phyloP scores from a whole-genome alignment of 306 rosid species.

The Malus orientalis region DNA sequence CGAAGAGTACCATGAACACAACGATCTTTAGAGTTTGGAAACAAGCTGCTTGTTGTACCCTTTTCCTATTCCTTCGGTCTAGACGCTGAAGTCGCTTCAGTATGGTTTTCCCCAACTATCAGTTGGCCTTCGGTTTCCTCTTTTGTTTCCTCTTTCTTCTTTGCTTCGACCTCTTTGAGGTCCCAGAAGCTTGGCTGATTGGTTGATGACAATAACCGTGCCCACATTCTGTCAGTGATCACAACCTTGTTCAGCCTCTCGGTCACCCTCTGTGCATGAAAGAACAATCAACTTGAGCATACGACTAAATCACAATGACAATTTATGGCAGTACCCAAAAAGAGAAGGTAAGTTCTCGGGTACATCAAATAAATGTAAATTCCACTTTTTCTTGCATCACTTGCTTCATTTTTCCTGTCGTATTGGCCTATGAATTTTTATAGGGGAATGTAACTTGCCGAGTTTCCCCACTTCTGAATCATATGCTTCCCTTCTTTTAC shows the following conservation, averaged over 20 bases:
- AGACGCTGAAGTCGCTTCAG: not conserved
- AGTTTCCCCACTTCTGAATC: not conserved
- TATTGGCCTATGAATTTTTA: not conserved
- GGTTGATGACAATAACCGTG: slow-evolving; percentile 55
- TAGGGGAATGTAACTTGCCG: too few species aligned
- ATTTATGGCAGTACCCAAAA: not conserved
- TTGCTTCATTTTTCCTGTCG: not conserved
- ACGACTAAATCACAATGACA: not conserved
- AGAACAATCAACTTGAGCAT: not conserved
- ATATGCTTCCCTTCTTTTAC: not conserved
- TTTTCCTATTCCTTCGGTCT: not conserved
- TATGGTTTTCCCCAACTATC: slow-evolving; percentile 11
- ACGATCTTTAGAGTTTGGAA: not conserved
- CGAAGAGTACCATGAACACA: not conserved
- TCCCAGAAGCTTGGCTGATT: slow-evolving; percentile 63
- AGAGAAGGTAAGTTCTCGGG: not conserved
- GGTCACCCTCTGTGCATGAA: slow-evolving; percentile 39
- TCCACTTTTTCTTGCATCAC: not conserved
- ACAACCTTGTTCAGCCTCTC: slow-evolving; percentile 50
- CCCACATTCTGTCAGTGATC: slow-evolving; percentile 77
- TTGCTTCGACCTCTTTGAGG: slow-evolving; percentile 3
- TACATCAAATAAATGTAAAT: not conserved
- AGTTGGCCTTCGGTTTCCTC: not conserved
- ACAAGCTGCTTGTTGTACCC: not conserved
- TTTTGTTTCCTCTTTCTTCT: not conserved